phyloP scores from a whole-genome alignment of 208 protist species.

The Acanthamoeba healyi region DNA sequence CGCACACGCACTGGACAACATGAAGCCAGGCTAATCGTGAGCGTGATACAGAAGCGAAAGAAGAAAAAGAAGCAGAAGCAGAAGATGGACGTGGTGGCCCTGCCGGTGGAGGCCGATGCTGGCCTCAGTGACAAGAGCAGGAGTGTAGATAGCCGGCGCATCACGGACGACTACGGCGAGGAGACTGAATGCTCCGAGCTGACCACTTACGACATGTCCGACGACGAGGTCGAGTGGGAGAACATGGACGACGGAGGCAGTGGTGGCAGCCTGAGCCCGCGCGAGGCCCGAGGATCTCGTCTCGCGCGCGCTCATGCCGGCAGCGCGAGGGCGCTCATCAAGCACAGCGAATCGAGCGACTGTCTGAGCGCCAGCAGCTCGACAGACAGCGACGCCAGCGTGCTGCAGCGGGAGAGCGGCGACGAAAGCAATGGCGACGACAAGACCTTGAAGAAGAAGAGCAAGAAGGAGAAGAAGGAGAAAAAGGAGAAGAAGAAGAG shows the following conservation, averaged over 20 bases:
- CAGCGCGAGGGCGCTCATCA: not conserved
- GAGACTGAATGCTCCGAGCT: constrained; percentile 25
- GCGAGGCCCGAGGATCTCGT: too few species aligned
- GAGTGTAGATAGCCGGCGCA: not conserved
- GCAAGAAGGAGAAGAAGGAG: not conserved
- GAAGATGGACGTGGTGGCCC: not conserved
- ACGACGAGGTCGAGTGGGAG: constrained; percentile 25
- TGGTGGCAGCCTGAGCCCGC: not conserved
- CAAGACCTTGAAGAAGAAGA: not conserved
- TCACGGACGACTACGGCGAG: not conserved
- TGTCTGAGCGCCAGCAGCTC: not conserved
- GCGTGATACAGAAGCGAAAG: not conserved
- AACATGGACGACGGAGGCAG: not conserved
- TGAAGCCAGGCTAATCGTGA: too few species aligned
- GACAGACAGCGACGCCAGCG: not conserved
- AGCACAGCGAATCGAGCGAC: not conserved
- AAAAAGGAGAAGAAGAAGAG: constrained; percentile 6
- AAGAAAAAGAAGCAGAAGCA: not conserved
- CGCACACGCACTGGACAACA: not conserved
- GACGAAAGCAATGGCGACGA: not conserved
- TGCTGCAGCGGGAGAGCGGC: not conserved
- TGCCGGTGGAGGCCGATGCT: not conserved
- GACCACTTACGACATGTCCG: constrained; percentile 22
- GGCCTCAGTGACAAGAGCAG: not conserved
- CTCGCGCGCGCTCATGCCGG: not conserved